These are phyloP conservation scores for Talaromyces adpressus DNA, from an alignment of 495 filamentous ascomycete species.

Conservation along the genomic window DNA sequence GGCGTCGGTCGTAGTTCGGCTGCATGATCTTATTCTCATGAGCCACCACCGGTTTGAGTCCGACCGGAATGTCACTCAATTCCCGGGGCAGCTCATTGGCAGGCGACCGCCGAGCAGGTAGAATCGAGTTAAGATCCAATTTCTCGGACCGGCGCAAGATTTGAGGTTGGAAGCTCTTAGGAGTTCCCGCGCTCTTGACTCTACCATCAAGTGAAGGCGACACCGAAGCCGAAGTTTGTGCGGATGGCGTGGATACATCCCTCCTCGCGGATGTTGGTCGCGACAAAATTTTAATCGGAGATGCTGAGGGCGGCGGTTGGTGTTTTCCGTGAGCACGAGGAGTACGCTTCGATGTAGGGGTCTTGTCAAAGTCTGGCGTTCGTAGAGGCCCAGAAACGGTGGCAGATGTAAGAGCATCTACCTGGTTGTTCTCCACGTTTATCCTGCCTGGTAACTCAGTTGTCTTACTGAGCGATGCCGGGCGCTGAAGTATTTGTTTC, in stretches of 20 bases:
- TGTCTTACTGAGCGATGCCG: conserved; percentile 16
- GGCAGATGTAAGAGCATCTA: conserved; percentile 26
- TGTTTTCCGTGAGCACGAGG: neutral
- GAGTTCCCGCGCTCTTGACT: conserved; percentile 20
- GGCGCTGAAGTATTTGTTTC: conserved; percentile 34
- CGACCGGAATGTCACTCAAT: conserved; percentile 12
- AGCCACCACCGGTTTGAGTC: conserved; percentile 15
- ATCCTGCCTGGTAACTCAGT: conserved; percentile 13
- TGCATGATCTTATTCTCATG: conserved; percentile 3
- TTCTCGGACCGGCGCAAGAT: conserved; percentile 50
- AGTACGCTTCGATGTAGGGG: conserved; percentile 14
- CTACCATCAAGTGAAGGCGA: conserved; percentile 14
- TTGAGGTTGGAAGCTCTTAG: conserved; percentile 51
- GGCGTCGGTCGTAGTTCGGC: conserved; percentile 29
- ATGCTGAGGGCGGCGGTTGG: conserved; percentile 9
- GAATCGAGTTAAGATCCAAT: conserved; percentile 18
- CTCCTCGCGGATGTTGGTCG: conserved; percentile 32
- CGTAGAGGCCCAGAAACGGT: conserved; percentile 47
- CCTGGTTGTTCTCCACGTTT: conserved; percentile 9
- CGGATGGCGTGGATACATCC: conserved; percentile 16
- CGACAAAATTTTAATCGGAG: conserved; percentile 38
- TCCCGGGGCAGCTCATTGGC: conserved; percentile 16
- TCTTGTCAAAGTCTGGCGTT: conserved; percentile 40
- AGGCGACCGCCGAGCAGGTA: conserved; percentile 15
- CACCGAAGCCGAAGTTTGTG: conserved; percentile 12